A percentile compares a stretch with the other conserved stretches of the same genome.
phyloP scores from a whole-genome alignment of 2,329 filamentous ascomycete genomes.

The Aspergillus bombycis region DNA sequence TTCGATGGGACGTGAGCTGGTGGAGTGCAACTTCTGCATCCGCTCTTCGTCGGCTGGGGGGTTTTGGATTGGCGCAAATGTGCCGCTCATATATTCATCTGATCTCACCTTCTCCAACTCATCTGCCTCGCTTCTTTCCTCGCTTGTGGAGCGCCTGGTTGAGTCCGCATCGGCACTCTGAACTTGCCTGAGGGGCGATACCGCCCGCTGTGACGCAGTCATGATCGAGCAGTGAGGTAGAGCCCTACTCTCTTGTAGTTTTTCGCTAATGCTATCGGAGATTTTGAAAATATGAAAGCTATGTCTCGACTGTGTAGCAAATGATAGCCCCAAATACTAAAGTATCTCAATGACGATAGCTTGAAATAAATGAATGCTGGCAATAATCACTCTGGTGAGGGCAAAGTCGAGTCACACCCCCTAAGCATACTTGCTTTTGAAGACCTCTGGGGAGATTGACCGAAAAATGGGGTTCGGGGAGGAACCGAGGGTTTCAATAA shows the following conservation, averaged over 20 bases:
- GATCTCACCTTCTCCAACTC: constrained; percentile 13
- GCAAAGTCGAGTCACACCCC: background rate
- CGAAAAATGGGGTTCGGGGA: background rate
- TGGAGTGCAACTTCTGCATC: constrained; percentile 26
- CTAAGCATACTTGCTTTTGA: background rate
- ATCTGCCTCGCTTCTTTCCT: constrained; percentile 9
- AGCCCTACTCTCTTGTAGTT: background rate
- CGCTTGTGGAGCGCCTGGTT: constrained; percentile 16
- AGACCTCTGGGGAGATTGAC: background rate
- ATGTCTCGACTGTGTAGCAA: background rate
- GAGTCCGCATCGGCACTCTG: constrained; percentile 1
- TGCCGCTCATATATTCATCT: constrained; percentile 15
- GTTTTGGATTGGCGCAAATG: constrained; percentile 29
- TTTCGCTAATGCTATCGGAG: background rate
- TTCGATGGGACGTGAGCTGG: constrained; percentile 32
- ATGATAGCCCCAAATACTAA: background rate
- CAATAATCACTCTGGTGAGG: background rate
- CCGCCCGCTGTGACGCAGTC: constrained; percentile 12
- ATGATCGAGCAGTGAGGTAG: constrained; percentile 11
- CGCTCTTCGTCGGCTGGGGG: constrained; percentile 19
- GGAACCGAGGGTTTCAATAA: background rate
- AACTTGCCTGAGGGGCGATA: constrained; percentile 4
- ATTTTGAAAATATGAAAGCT: background rate
- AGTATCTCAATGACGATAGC: too few relatives aligned
- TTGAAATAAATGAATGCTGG: background rate